Evolutionary conservation across 805 yeast genomes (phyloP).

Genomic region (Candida suzukii): DNA sequence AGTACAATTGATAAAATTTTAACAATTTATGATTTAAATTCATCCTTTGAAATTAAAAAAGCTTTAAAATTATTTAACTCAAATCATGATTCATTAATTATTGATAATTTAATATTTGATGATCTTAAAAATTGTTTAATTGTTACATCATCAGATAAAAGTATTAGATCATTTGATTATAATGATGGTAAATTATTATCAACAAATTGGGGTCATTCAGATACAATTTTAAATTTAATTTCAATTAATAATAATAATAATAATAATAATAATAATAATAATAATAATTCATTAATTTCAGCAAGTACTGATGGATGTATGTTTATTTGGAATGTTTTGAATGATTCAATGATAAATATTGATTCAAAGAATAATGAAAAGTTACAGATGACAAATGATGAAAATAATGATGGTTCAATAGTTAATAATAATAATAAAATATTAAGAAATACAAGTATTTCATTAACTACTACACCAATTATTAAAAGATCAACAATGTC

Average conservation of each 20-base stretch:
- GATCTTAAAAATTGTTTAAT: conserved; percentile 22
- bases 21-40: conserved; percentile 25
- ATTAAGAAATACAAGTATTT: too few species aligned
- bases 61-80: conserved; percentile 35
- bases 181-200: conserved; percentile 38
- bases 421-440: too few species aligned
- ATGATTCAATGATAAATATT: not conserved
- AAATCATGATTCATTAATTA: conserved; percentile 33
- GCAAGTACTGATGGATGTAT: conserved; percentile 49
- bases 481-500: conserved; percentile 5
- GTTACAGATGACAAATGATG: too few species aligned
- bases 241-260: too few species aligned
- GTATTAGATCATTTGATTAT: conserved; percentile 43
- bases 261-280: too few species aligned
- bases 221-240: conserved; percentile 38
- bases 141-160: conserved; percentile 48
- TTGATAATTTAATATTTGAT: conserved; percentile 35
- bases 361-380: too few species aligned
- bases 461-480: conserved; percentile 8
- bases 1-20: conserved; percentile 47
- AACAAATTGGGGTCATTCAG: conserved; percentile 56
- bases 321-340: conserved; percentile 35
- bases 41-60: conserved; percentile 29
- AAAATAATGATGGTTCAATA: too few species aligned
- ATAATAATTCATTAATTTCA: conserved; percentile 25